Evolutionary conservation across 2,329 filamentous ascomycete species (phyloP), one percentile per base, ranked within the genome.

Genomic region (Verruconis gallopava): DNA sequence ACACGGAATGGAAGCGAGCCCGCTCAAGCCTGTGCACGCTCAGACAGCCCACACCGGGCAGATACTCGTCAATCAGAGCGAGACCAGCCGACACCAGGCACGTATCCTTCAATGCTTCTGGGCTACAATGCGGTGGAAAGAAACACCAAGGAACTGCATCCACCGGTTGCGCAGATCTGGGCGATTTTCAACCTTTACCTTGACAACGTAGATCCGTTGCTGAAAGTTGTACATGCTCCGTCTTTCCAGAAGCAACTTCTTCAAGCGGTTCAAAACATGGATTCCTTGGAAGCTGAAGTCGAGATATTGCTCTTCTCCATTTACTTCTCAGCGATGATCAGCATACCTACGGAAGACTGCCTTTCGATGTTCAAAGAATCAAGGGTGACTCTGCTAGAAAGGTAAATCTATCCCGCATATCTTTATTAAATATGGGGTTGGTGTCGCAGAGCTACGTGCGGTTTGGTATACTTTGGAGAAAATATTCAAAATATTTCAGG

Each of bases 291-390:
- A n/a, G 9, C 9, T 11, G 40, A 42, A 11, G 6, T 41, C 6
- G 40, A 42, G 32, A 42, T 32, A 5, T 40, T 42, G 32, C 17
- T 42, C 6, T 42, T 42, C 19, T 32, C 40, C 14, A 32, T 42
- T 14, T 42, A 42, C 32, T 42, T 42, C 21, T 12, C 40, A 42
- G 40, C 36, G 5, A 41, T 21, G 34, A 19, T 21, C 5, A 40
- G 5, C 19, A 5, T 38, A n/a, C 14, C 5, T 5, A 19, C 11
- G 12, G 33, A 12, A 6, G 40, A 42, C 5, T 42, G 40, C 21
- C 5, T 42, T 5, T 17, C 9, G 9, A 42, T 20, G 40, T 42
- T 42, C 40, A 42, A 22, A n/a, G 5, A 42, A 22, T 6, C 35
- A 6, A 42, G 40, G 19, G 12, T 42, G 11, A 15, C 9, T 11